Conservation (phyloP, 2,329 filamentous ascomycete species). For the Curvularia sp. region DNA sequence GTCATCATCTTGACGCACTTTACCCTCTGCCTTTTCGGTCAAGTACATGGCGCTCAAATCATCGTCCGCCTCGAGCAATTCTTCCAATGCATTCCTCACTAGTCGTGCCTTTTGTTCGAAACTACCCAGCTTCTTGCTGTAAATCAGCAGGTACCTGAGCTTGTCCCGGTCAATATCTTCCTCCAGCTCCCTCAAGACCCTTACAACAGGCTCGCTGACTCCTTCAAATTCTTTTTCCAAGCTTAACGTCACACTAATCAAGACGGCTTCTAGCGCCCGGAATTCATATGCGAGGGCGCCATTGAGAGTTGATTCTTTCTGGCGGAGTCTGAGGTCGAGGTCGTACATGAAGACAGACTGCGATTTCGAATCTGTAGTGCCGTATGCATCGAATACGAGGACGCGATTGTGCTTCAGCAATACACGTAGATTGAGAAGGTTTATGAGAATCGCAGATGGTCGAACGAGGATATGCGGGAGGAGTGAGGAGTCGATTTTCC, state of each 20-base stretch:
- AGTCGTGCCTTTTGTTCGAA: conserved; percentile 97
- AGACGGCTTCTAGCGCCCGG: conserved; percentile 89
- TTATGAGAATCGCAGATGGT: conserved; percentile 90
- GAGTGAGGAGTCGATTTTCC: conserved; percentile 96
- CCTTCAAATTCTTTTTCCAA: conserved; percentile 94
- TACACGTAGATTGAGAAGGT: conserved; percentile 93
- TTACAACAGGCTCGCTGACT: conserved; percentile 89
- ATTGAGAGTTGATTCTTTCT: conserved; percentile 67
- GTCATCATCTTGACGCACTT: conserved; percentile 77
- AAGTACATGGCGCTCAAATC: conserved; percentile 95
- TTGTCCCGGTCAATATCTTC: conserved; percentile 97
- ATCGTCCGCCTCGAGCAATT: conserved; percentile 94
- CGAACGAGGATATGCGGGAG: conserved; percentile 95
- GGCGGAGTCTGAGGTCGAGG: conserved; percentile 87
- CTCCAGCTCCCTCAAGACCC: conserved; percentile 87
- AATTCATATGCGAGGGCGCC: conserved; percentile 86
- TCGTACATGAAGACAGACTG: conserved; percentile 99
- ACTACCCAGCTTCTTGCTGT: conserved; percentile 93
- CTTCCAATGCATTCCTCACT: conserved; percentile 92
- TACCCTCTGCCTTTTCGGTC: conserved; percentile 81
- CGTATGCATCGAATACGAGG: conserved; percentile 94
- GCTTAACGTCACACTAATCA: conserved; percentile 91
- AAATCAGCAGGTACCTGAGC: conserved; percentile 85
- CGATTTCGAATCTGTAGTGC: conserved; percentile 90
- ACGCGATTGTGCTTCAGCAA: conserved; percentile 95